A percentile compares a stretch with the other conserved stretches of the same genome.
These are phyloP conservation scores for Cornus kousa DNA, from an alignment of 148 eudicot species.

Conservation along the genomic window DNA sequence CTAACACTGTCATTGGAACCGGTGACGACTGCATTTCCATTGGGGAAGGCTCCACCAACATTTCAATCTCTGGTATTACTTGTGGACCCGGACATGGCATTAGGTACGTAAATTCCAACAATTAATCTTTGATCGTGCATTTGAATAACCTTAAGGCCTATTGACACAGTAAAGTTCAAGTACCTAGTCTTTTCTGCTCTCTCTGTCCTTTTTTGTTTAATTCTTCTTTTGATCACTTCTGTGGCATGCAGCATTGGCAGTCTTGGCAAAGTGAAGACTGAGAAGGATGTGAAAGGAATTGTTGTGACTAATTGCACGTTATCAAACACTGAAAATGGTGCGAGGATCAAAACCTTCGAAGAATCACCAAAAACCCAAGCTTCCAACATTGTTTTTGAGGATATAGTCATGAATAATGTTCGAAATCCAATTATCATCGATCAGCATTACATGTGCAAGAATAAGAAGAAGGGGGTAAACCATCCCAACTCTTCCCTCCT, in stretches of 20 bases:
- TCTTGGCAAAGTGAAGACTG: constrained; percentile 34
- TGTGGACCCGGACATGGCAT: constrained; percentile 73
- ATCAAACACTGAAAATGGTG: constrained; percentile 45
- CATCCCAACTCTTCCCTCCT: too few species aligned
- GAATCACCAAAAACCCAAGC: constrained; percentile 19
- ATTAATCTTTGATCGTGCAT: too few species aligned
- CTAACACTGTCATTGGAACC: constrained; percentile 32
- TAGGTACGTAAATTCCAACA: constrained; percentile 46
- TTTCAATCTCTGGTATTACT: constrained; percentile 24
- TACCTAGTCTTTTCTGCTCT: too few species aligned
- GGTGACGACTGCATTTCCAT: constrained; percentile 64
- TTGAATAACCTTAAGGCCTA: too few species aligned
- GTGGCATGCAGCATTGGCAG: constrained; percentile 38
- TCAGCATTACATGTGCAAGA: constrained; percentile 39
- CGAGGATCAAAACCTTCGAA: constrained; percentile 53
- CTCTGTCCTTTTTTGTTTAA: too few species aligned
- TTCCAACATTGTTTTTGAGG: constrained; percentile 32
- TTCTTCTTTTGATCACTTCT: neutral
- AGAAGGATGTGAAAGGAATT: constrained; percentile 31
- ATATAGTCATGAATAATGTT: constrained; percentile 43
- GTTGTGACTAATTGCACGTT: constrained; percentile 43
- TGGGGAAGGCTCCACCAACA: constrained; percentile 40
- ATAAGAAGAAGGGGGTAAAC: constrained; percentile 10
- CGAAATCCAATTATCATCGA: constrained; percentile 49
- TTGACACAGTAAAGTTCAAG: too few species aligned